These are phyloP conservation scores for Pseudocercospora fijiensis DNA, from an alignment of 2,329 filamentous ascomycete genomes.

Conservation along the genomic window DNA sequence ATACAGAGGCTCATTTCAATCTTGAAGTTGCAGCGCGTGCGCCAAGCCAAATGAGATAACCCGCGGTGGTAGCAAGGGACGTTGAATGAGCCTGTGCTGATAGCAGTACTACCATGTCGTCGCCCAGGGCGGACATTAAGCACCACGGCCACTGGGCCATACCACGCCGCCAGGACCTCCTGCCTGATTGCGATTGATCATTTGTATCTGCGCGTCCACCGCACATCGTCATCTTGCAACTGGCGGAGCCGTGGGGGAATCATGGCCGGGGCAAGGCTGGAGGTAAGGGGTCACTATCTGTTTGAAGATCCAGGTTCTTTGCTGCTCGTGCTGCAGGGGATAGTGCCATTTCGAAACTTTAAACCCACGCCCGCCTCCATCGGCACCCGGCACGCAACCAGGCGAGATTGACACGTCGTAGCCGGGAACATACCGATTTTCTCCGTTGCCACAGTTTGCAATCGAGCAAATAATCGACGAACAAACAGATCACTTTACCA, in stretches of 20 bases:
- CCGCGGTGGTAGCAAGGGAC: slow-evolving; percentile 5
- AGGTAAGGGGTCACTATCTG: background rate
- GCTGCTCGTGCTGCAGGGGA: slow-evolving; percentile 6
- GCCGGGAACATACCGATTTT: background rate
- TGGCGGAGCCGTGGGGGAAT: background rate
- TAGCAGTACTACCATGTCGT: background rate
- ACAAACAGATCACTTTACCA: background rate
- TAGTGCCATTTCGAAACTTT: background rate
- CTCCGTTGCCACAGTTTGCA: background rate
- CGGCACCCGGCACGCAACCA: background rate
- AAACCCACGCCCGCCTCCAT: background rate
- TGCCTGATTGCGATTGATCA: background rate
- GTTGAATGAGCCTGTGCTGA: background rate
- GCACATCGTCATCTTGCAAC: background rate
- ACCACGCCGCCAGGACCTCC: background rate
- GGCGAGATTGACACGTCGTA: background rate
- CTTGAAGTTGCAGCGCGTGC: background rate
- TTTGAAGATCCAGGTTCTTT: slow-evolving; percentile 12
- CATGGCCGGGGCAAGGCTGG: background rate
- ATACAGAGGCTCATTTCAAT: slow-evolving; percentile 9
- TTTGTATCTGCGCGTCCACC: background rate
- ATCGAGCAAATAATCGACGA: background rate
- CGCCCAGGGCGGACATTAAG: background rate
- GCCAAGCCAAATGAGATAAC: background rate
- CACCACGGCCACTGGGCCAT: background rate